These are phyloP conservation scores for Lycium ferocissimum DNA, from an alignment of 257 asterid genomes.

Conservation along the genomic window DNA sequence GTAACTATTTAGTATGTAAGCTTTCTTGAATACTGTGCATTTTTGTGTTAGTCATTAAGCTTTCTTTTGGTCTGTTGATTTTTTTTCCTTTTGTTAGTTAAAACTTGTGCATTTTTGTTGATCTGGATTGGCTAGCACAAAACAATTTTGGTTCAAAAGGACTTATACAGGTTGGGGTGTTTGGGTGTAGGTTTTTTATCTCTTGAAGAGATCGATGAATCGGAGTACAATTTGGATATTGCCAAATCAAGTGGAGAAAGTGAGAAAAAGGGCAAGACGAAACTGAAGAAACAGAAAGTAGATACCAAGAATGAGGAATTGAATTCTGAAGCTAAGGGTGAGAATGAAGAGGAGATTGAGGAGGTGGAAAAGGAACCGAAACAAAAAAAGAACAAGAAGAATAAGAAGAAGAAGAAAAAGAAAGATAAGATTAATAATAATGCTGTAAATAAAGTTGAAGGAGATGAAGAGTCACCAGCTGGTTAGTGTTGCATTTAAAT, in stretches of 20 bases:
- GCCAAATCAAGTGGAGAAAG: slow-evolving; percentile 42
- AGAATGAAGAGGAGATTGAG: slow-evolving; percentile 40
- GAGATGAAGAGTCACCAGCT: slow-evolving; percentile 42
- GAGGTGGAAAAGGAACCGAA: slow-evolving; percentile 48
- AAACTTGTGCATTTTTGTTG: not conserved
- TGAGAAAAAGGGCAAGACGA: slow-evolving; percentile 44
- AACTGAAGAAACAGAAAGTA: slow-evolving; percentile 50
- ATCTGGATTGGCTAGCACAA: not conserved
- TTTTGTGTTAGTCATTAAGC: not conserved
- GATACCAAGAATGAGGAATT: slow-evolving; percentile 36
- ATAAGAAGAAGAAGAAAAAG: slow-evolving; percentile 44
- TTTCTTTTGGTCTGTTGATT: not conserved
- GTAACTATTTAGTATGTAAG: not conserved
- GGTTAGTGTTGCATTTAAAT: slow-evolving; percentile 54
- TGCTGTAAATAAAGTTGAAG: slow-evolving; percentile 40
- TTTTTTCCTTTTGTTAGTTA: not conserved
- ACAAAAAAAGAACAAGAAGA: slow-evolving; percentile 50
- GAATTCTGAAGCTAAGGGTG: slow-evolving; percentile 42
- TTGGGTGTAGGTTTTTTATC: slow-evolving; percentile 72
- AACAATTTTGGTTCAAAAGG: not conserved
- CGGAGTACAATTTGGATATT: slow-evolving; percentile 66
- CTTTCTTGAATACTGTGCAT: not conserved
- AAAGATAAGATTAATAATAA: slow-evolving; percentile 36
- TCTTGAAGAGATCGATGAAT: slow-evolving; percentile 92
- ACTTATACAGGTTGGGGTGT: not conserved